Evolutionary conservation across 2,329 filamentous ascomycete species (phyloP), one percentile per base, ranked within the genome.

Genomic region (Colletotrichum navitas): DNA sequence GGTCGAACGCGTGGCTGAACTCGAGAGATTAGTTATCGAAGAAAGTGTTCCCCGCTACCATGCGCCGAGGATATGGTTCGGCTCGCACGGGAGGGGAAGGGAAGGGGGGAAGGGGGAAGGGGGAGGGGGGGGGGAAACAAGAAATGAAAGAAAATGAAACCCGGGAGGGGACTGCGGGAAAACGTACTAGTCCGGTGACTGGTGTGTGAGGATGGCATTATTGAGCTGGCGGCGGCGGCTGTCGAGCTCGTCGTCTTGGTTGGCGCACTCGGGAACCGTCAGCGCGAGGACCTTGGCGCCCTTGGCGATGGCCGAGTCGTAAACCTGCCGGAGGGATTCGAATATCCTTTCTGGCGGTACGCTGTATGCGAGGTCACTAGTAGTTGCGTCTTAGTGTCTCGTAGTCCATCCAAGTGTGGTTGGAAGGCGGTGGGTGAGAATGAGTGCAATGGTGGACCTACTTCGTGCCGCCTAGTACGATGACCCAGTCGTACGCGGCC

Each of bases 381-480:
- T 12, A 10, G 24, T 6, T 2, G 54, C 36, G 54, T 12, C 24
- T 73, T n/a, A 72, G 68, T 29, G 51, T 18, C 3, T 36, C 10
- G 24, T 8, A 26, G 10, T 18, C 52, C 21, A 12, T 43, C 3
- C 24, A 7, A n/a, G 36, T 29, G 14, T 24, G 14, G n/a, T 14
- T 24, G 34, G 18, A 34, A 5, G 14, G 11, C n/a, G 34, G n/a
- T 58, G 16, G 34, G 36, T 18, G 5, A 51, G 10, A 39, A n/a
- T 26, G 14, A 36, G 41, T 14, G 45, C 29, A n/a, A 16, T 16
- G 10, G 14, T 26, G n/a, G 14, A 76, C 82, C 63, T 80, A 87
- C 82, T 92, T 92, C 60, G 90, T 92, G 2, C 90, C 90, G 11
- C 88, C 90, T 2, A 92, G 84, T 5, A 92, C 79, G 41, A 92